These are phyloP conservation scores for Brassica hybrid DNA, from an alignment of 441 rosid genomes.

Conservation along the genomic window DNA sequence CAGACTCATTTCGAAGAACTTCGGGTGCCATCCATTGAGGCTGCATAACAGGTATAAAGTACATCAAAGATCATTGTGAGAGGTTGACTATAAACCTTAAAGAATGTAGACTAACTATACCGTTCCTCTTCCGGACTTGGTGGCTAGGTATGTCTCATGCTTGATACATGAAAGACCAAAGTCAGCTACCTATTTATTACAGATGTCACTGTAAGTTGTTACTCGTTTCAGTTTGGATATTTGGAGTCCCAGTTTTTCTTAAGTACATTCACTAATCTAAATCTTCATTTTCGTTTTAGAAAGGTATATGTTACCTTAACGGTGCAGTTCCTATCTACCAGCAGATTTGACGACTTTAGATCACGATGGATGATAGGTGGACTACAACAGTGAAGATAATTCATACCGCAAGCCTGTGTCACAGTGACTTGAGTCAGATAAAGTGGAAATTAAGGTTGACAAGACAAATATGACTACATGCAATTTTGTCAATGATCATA, in stretches of 20 bases:
- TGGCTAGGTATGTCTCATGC: slow-evolving; percentile 77
- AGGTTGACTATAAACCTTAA: background rate
- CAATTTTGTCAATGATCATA: background rate
- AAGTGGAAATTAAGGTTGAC: background rate
- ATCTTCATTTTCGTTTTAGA: background rate
- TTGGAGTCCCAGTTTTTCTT: background rate
- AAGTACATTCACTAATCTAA: slow-evolving; percentile 12
- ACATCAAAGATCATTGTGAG: slow-evolving; percentile 22
- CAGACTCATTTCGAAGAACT: no score
- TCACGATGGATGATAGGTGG: no score
- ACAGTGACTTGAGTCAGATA: no score
- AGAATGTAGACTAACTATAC: slow-evolving; percentile 45
- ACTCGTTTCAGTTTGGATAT: background rate
- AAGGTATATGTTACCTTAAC: slow-evolving; percentile 69
- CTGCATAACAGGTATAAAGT: slow-evolving; percentile 43
- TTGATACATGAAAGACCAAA: slow-evolving; percentile 95
- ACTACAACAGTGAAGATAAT: no score
- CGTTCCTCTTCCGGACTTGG: slow-evolving; percentile 91
- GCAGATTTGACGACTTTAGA: slow-evolving; percentile 68
- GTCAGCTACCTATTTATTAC: slow-evolving; percentile 84
- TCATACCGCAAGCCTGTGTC: no score
- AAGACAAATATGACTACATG: slow-evolving; percentile 7
- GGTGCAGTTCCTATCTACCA: slow-evolving; percentile 90
- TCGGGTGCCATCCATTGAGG: no score
- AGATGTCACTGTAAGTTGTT: slow-evolving; percentile 30